Evolutionary conservation across 2,329 filamentous ascomycete genomes (phyloP), one percentile per base, ranked within the genome.

Genomic region (Alternaria incomplexa): DNA sequence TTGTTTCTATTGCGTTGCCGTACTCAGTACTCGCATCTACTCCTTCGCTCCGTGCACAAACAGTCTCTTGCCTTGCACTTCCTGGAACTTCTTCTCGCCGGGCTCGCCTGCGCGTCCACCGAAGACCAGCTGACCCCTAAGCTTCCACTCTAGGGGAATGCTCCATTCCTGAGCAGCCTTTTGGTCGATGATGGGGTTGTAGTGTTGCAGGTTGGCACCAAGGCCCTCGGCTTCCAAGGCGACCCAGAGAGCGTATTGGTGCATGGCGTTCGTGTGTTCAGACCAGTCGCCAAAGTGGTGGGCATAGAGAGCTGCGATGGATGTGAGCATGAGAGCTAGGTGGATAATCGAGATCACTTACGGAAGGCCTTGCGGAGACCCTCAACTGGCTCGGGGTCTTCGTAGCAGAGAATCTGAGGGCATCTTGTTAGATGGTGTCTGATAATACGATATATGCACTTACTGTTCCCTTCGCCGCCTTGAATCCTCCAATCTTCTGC

Each of bases 201-300:
- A 97, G 84, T 97, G 93, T 86, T 97, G 93, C 56, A 97, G 86
- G 85, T 94, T 97, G 78, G 90, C 91, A 69, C 93, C 93, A 60
- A 96, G 87, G 28, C 93, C 93, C 79, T 96, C 93, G 64, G 90
- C 86, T 83, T 94, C 91, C 61, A 97, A 88, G 5, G 90, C 91
- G 17, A 90, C 90, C 93, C 93, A 97, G 70, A 93, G 79, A 68
- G 88, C 84, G 82, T 88, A 91, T 84, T 97, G 92, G 76, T 92
- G 87, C 89, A 97, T 97, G 80, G 87, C 94, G 78, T 86, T 87
- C 66, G 90, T 89, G 82, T 97, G 93, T 67, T 87, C 83, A 61
- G 89, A 89, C 92, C 92, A 97, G 72, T 79, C 77, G 64, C 89
- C 89, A 86, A 97, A 97, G 72, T 90, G 88, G 79, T 95, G 91